Conservation (phyloP, 805 yeast genomes). For the Schizosaccharomyces cryophilus region DNA sequence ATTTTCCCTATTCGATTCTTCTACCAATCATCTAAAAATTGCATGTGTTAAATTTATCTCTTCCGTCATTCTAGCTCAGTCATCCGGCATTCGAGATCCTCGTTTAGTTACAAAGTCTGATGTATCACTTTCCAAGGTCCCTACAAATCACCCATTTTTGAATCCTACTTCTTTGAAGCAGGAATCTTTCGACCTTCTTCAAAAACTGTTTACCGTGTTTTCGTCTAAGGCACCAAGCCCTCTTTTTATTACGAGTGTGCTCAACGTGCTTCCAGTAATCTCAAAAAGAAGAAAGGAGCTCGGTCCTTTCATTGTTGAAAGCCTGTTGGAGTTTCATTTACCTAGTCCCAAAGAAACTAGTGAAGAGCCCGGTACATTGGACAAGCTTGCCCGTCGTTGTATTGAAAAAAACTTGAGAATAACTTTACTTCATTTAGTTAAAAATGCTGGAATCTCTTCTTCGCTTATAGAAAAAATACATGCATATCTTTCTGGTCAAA, state of each 20-base stretch:
- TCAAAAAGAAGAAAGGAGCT: conserved; percentile 41
- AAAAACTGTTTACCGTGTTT: conserved; percentile 32
- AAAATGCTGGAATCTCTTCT: not conserved
- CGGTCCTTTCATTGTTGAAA: conserved; percentile 28
- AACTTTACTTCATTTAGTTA: conserved; percentile 6
- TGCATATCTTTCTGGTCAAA: not conserved
- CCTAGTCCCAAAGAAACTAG: conserved; percentile 6
- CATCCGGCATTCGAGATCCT: conserved; percentile 18
- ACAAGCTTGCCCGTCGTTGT: conserved; percentile 30
- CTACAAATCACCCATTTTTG: conserved; percentile 40
- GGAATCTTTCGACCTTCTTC: conserved; percentile 49
- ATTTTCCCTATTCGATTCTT: conserved; percentile 31
- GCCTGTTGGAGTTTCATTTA: conserved; percentile 33
- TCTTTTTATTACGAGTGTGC: conserved; percentile 38
- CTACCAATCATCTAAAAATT: conserved; percentile 28
- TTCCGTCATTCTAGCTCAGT: conserved; percentile 30
- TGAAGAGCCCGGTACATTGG: conserved; percentile 8
- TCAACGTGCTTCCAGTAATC: conserved; percentile 38
- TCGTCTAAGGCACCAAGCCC: conserved; percentile 27
- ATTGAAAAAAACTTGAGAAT: conserved; percentile 31
- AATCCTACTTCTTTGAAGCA: conserved; percentile 31
- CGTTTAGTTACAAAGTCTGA: conserved; percentile 13
- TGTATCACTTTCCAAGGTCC: conserved; percentile 27
- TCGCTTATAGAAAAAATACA: not conserved
- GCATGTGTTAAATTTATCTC: conserved; percentile 51